Conservation (phyloP, 192 early-diverging fungal genomes). For the Dissophora globulifera region DNA sequence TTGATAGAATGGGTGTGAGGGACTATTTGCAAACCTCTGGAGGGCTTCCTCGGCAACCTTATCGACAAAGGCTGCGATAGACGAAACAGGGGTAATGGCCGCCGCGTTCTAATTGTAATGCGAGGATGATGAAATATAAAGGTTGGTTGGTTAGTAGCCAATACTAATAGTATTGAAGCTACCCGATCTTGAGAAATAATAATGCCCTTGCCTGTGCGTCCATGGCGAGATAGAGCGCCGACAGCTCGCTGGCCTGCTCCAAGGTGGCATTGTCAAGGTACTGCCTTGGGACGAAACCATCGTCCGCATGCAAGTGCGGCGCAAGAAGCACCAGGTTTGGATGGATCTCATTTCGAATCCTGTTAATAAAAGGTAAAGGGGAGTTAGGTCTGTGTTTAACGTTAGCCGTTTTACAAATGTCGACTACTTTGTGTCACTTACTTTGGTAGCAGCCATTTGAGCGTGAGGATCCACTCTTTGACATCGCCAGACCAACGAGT, state of each 20-base stretch:
- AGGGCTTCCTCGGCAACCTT: constrained; percentile 14
- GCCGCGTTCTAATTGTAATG: constrained; percentile 47
- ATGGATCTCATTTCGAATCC: constrained; percentile 49
- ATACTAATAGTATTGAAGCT: too few relatives aligned
- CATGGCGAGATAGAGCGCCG: constrained; percentile 30
- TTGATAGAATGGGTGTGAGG: constrained; percentile 37
- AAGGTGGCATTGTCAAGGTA: constrained; percentile 39
- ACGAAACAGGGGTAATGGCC: constrained; percentile 29
- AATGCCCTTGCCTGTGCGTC: constrained; percentile 22
- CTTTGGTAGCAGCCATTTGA: constrained; percentile 51
- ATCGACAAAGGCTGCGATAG: constrained; percentile 24
- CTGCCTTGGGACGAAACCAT: constrained; percentile 10
- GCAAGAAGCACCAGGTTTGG: constrained; percentile 24
- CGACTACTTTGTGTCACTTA: too few relatives aligned
- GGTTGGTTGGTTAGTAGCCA: too few relatives aligned
- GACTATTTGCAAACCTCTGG: constrained; percentile 10
- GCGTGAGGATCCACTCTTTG: constrained; percentile 31
- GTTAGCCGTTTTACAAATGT: too few relatives aligned
- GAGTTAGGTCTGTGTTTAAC: too few relatives aligned
- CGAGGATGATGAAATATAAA: too few relatives aligned
- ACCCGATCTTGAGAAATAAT: too few relatives aligned
- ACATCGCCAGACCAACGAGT: constrained; percentile 12
- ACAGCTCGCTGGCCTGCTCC: constrained; percentile 30
- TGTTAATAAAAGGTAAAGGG: constrained; percentile 1
- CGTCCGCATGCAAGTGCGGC: not conserved